Conservation (phyloP, 2,329 filamentous ascomycete species). For the Pseudogymnoascus destructans region DNA sequence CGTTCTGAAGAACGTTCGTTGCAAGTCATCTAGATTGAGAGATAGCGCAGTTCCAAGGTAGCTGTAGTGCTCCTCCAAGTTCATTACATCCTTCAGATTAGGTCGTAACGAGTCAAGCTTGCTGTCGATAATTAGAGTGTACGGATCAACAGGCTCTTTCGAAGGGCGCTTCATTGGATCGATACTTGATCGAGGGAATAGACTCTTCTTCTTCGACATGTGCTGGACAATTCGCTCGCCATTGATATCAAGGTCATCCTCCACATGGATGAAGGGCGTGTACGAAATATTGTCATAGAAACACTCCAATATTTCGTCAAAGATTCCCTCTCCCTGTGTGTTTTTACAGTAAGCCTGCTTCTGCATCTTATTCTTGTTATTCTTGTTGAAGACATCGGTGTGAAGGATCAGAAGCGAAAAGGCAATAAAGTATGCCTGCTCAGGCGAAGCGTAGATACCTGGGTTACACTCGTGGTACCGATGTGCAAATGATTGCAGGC, state of each 20-base stretch:
- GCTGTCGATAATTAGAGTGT: slow-evolving; percentile 82
- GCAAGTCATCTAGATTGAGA: slow-evolving; percentile 68
- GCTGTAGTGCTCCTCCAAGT: slow-evolving; percentile 80
- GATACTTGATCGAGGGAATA: slow-evolving; percentile 51
- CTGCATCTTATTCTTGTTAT: slow-evolving; percentile 99
- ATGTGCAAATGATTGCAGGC: slow-evolving; percentile 87
- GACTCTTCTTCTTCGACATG: slow-evolving; percentile 50
- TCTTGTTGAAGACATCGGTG: slow-evolving; percentile 99
- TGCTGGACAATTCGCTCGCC: slow-evolving; percentile 58
- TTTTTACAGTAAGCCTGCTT: slow-evolving; percentile 93
- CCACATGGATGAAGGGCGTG: slow-evolving; percentile 94
- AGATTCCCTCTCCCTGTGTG: slow-evolving; percentile 81
- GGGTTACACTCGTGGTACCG: slow-evolving; percentile 97
- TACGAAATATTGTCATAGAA: slow-evolving; percentile 99
- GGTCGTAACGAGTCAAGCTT: slow-evolving; percentile 74
- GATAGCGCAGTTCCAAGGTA: slow-evolving; percentile 67
- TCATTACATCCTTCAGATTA: slow-evolving; percentile 81
- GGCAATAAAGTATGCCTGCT: slow-evolving; percentile 96
- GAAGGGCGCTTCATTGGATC: slow-evolving; percentile 51
- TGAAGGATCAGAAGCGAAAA: slow-evolving; percentile 95
- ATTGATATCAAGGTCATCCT: slow-evolving; percentile 75
- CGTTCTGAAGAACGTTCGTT: slow-evolving; percentile 81
- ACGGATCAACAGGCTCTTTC: slow-evolving; percentile 87
- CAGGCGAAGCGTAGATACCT: slow-evolving; percentile 78
- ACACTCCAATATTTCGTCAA: slow-evolving; percentile 82